Percentiles rank a stretch among this genome's conserved stretches.
These are phyloP conservation scores for Raphanus sativus DNA, from an alignment of 345 rosid genomes.

Conservation along the genomic window DNA sequence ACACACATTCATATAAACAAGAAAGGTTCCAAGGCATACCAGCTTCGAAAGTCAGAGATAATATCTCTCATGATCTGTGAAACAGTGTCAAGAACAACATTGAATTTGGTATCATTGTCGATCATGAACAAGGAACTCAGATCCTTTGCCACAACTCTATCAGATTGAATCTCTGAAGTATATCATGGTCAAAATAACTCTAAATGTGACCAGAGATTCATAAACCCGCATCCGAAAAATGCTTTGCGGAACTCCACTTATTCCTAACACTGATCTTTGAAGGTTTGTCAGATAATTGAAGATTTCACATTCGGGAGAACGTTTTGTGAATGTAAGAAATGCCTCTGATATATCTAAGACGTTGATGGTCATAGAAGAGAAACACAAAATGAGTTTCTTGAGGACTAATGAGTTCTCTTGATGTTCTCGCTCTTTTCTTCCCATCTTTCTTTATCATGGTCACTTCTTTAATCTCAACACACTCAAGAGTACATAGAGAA, in stretches of 20 bases:
- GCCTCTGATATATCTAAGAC: neutral
- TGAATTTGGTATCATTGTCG: neutral
- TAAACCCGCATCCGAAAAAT: too few relatives aligned
- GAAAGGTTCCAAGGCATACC: neutral
- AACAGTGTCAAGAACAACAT: neutral
- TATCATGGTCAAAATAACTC: too few relatives aligned
- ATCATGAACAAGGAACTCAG: neutral
- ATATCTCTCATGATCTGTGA: neutral
- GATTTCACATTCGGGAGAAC: neutral
- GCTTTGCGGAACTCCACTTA: neutral
- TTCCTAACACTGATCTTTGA: neutral
- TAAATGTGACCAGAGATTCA: too few relatives aligned
- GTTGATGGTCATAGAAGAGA: neutral
- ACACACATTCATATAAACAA: neutral
- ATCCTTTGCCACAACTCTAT: neutral
- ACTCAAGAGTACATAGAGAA: too few relatives aligned
- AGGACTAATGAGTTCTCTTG: neutral
- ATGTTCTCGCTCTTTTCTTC: neutral
- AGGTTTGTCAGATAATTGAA: neutral
- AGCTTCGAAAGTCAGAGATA: too few relatives aligned
- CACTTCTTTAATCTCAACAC: slow-evolving; percentile 3
- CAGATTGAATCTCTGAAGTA: slow-evolving; percentile 2
- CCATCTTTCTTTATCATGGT: neutral
- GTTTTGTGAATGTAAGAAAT: neutral
- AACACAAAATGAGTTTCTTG: slow-evolving; percentile 5